Evolutionary conservation across 352 stramenopile species (phyloP), one percentile per base, ranked within the genome.

Genomic region (Globisporangium sylvaticum): DNA sequence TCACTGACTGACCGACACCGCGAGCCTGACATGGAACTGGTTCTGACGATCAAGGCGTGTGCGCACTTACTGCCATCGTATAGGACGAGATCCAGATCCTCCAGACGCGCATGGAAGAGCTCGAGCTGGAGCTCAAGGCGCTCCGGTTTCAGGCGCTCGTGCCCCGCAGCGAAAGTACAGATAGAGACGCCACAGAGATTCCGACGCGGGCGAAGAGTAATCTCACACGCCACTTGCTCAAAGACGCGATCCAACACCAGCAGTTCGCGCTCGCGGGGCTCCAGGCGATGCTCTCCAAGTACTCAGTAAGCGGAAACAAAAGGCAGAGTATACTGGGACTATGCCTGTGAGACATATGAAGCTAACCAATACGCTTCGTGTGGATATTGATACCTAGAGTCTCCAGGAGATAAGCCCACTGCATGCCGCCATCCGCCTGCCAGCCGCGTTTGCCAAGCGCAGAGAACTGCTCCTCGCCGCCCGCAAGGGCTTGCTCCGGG

Each of bases 391-490:
- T 29, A 29, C 34, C 44, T 65, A 68, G 55, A 55, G 48, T 6
- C 48, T 55, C 10, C 48, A 55, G 10, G 48, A 55, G n/a, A 55
- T 27, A 24, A 48, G 32, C 31, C 20, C 55, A 20, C 10, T 66
- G 32, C 29, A 59, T 18, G 6, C 27, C 8, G 7, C 9, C 69
- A 78, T 84, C 50, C 65, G 62, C 25, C 65, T 84, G 20, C 67
- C 73, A 15, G 54, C 5, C 1, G 72, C 78, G 54, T 56, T 56
- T 32, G 42, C n/a, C 0, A 63, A 75, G 15, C 73, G 78, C 39
- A 70, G 68, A 50, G 66, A 54, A 22, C 68, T 58, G 50, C 62
- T 85, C 12, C 67, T 55, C 46, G 63, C 72, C 0, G 32, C 79
- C 27, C 59, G 73, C 64, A 52, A 25, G 25, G 56, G 54, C 1